Percentiles rank a stretch among this genome's conserved stretches.
phyloP scores from a whole-genome alignment of 2,329 filamentous ascomycete genomes.

The Didymella exigua region DNA sequence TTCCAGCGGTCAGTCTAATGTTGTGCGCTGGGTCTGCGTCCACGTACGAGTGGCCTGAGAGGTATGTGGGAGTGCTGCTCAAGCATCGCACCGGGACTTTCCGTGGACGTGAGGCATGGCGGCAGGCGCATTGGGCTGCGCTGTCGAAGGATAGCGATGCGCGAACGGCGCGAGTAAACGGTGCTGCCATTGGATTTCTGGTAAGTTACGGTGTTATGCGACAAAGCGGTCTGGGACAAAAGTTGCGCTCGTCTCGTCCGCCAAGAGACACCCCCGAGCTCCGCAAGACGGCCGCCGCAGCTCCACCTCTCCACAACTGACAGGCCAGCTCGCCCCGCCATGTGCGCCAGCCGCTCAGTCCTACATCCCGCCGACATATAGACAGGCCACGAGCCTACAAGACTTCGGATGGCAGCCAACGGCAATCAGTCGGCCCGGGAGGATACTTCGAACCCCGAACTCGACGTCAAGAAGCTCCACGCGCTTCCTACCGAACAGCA shows the following conservation, averaged over 20 bases:
- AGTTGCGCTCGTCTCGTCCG: constrained; percentile 25
- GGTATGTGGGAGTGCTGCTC: constrained; percentile 32
- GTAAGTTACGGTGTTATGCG: not conserved
- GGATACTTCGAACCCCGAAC: constrained; percentile 68
- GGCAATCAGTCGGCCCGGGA: constrained; percentile 42
- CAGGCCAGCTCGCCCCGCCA: constrained; percentile 26
- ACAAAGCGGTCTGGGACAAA: constrained; percentile 18
- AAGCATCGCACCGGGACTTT: constrained; percentile 33
- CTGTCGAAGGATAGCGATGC: constrained; percentile 18
- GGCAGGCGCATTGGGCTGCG: constrained; percentile 28
- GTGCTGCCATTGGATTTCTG: constrained; percentile 27
- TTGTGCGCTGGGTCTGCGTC: not conserved
- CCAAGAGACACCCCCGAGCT: constrained; percentile 39
- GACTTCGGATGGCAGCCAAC: constrained; percentile 34
- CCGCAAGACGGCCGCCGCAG: constrained; percentile 16
- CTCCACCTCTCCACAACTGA: constrained; percentile 28
- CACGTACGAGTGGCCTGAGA: constrained; percentile 46
- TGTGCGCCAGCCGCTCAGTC: constrained; percentile 24
- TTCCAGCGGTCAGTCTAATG: not conserved
- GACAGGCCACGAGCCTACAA: constrained; percentile 17
- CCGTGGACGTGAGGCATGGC: constrained; percentile 14
- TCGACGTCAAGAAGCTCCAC: constrained; percentile 89
- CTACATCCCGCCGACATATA: constrained; percentile 9
- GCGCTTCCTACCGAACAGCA: constrained; percentile 91
- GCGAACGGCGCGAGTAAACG: constrained; percentile 27